Base-by-base conservation (phyloP, 192 early-diverging fungal species). In the Coemansia asiatica region DNA sequence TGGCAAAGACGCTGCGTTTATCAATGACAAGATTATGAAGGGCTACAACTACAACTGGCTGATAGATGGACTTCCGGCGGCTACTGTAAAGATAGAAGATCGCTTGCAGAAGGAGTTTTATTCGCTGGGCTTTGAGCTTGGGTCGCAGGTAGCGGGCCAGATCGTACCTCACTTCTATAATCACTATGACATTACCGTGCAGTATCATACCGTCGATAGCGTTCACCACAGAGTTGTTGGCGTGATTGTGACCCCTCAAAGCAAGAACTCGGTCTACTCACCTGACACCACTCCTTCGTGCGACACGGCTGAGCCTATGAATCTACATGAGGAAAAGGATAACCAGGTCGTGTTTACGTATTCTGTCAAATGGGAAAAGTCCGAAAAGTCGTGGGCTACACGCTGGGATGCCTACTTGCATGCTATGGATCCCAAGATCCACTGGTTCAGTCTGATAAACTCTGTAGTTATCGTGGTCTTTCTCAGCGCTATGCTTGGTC, bases 401-500 rank as follows among this genome's bases (percentile, higher is more conserved):
- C 87, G 96, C 27, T 98, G 91, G 89, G 89, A 94, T 71, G 85
- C 81, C 66, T 95, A 95, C 74, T 69, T 95, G 33, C 85, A 92
- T 51, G 82, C 92, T 28, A 88, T 91, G 55, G 94, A 98, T 63
- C 92, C 94, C 48, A 90, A 88, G 64, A 95, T 95, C 60, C 95
- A 97, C 67, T 97, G 95, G 95, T 94, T 97, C 73, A 90, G 90
- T 55, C 84, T 98, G 62, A 87, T 95, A 46, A 96, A 98, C 83
- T 96, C 95, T 16, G 88, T 91, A 56, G 88, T 96, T 67, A 94
- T 98, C 72, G 94, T 97, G 10, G 68, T 97, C 1, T 93, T 97
- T 84, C 85, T 97, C 64, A 87, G 89, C 15, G 94, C 93, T 15
- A 89, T 97, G 87, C 94, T 98, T 4, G 90, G 87, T 12, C 87